These are phyloP conservation scores for Neopestalotiopsis rosae DNA, from an alignment of 2,329 filamentous ascomycete genomes.

Conservation along the genomic window DNA sequence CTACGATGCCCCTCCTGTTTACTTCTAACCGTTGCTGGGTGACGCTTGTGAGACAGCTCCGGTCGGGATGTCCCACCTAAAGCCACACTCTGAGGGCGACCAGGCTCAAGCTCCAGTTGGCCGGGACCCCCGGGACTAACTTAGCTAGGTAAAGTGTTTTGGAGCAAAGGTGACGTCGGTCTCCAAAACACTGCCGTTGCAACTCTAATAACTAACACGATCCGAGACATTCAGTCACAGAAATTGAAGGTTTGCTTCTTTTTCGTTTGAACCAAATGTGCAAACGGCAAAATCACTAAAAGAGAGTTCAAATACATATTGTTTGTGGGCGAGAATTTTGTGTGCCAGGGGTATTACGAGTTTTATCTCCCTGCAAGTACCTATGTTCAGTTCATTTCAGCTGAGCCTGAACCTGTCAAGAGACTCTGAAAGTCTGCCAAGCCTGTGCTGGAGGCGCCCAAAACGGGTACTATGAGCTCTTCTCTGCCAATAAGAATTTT, in stretches of 20 bases:
- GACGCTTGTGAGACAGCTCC: slow-evolving; percentile 11
- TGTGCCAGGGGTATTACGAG: neutral
- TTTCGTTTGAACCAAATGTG: neutral
- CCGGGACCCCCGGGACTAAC: too few species aligned
- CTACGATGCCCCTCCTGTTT: slow-evolving; percentile 18
- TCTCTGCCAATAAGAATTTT: neutral
- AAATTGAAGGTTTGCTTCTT: neutral
- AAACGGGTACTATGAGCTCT: neutral
- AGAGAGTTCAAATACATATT: neutral
- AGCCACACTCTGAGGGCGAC: neutral
- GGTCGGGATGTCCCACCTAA: neutral
- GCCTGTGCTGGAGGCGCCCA: neutral
- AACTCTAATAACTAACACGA: neutral
- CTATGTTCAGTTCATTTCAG: neutral
- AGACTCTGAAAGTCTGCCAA: neutral
- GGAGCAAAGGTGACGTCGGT: neutral
- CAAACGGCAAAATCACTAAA: neutral
- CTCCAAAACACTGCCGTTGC: neutral
- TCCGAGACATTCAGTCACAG: neutral
- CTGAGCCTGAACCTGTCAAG: neutral
- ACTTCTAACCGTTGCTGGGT: slow-evolving; percentile 13
- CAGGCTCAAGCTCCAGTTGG: neutral
- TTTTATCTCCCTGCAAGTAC: neutral
- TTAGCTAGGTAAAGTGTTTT: neutral
- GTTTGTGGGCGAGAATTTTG: neutral